These are phyloP conservation scores for Tricholomella constricta DNA, from an alignment of 768 basidiomycete species.

Conservation along the genomic window DNA sequence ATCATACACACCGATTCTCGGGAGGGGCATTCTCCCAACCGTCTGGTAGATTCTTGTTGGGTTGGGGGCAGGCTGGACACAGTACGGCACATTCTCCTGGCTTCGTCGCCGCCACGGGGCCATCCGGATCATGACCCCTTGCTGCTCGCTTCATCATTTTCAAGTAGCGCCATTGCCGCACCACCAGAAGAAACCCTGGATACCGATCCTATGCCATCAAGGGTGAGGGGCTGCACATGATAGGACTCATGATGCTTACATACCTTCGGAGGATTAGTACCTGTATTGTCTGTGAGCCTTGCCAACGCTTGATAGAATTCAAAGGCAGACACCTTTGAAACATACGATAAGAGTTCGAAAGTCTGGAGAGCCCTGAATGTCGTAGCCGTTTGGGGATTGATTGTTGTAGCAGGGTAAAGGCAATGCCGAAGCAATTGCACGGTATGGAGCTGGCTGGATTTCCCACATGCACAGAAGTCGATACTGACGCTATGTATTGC, in stretches of 20 bases:
- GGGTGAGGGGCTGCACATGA: too few species aligned
- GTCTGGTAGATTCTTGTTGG: constrained; percentile 22
- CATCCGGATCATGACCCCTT: constrained; percentile 15
- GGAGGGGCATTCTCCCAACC: constrained; percentile 18
- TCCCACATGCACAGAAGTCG: constrained; percentile 13
- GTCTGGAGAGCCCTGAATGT: constrained; percentile 12
- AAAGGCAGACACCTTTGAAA: constrained; percentile 11
- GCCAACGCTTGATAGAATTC: constrained; percentile 11
- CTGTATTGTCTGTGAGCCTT: constrained; percentile 15
- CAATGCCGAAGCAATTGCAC: constrained; percentile 11
- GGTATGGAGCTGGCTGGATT: constrained; percentile 7
- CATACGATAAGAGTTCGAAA: constrained; percentile 13
- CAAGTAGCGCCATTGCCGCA: constrained; percentile 18
- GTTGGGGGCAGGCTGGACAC: constrained; percentile 32
- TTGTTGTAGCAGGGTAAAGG: constrained; percentile 9
- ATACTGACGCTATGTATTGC: constrained; percentile 3
- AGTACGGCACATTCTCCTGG: constrained; percentile 22
- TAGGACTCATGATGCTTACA: not conserved
- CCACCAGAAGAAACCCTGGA: constrained; percentile 8
- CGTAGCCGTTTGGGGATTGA: constrained; percentile 8
- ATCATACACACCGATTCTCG: constrained; percentile 12
- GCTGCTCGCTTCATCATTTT: constrained; percentile 16
- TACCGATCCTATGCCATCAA: constrained; percentile 13
- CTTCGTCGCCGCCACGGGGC: constrained; percentile 8
- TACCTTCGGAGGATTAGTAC: constrained; percentile 6